These are phyloP conservation scores for Kuraishia cidri DNA, from an alignment of 805 yeast genomes.

Conservation along the genomic window DNA sequence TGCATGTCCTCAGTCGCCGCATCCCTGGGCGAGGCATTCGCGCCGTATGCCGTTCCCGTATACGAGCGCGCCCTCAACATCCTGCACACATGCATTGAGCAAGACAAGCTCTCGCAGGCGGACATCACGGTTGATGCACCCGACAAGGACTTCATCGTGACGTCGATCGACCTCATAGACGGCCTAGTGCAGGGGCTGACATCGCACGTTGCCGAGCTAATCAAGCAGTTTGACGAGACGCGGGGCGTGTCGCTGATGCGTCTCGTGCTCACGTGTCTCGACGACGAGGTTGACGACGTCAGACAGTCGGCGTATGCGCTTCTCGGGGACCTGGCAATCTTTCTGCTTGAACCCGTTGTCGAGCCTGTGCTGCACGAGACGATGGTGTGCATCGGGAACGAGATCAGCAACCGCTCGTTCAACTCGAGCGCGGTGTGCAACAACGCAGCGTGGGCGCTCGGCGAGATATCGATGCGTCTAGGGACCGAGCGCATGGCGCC, in stretches of 20 bases:
- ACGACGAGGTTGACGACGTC: conserved; percentile 78
- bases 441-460: conserved; percentile 91
- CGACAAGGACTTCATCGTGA: conserved; percentile 84
- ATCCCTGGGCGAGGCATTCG: conserved; percentile 72
- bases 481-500: conserved; percentile 35
- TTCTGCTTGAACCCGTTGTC: conserved; percentile 34
- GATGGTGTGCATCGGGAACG: conserved; percentile 60
- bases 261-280: conserved; percentile 58
- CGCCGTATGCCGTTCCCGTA: conserved; percentile 83
- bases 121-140: conserved; percentile 69
- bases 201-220: conserved; percentile 46
- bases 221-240: conserved; percentile 23
- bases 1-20: conserved; percentile 92
- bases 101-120: conserved; percentile 51
- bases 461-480: conserved; percentile 69
- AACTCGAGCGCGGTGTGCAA: conserved; percentile 59
- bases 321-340: conserved; percentile 81
- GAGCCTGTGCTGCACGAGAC: conserved; percentile 40
- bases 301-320: conserved; percentile 88
- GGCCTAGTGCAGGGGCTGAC: conserved; percentile 90
- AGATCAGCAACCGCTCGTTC: conserved; percentile 44
- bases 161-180: conserved; percentile 83
- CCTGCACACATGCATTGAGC: conserved; percentile 55
- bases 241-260: conserved; percentile 38
- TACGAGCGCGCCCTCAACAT: conserved; percentile 72